Conservation (phyloP, 179 eudicot genomes). For the Nepenthes alata region DNA sequence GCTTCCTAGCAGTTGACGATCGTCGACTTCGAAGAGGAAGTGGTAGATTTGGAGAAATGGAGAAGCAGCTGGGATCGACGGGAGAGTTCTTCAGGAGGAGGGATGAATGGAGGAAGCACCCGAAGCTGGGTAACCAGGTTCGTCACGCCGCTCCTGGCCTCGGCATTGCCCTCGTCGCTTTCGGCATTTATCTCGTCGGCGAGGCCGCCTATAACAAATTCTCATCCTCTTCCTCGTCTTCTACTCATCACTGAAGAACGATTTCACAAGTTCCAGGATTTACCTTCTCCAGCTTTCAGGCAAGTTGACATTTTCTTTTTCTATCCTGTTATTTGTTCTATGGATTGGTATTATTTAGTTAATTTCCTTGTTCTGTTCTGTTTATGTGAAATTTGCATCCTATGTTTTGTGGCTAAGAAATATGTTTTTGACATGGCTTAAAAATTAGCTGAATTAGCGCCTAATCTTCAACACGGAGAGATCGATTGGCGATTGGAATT, state of each 20-base stretch:
- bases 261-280: not conserved
- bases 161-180: constrained; percentile 73
- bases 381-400: no score
- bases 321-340: no score
- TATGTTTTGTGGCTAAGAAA: no score
- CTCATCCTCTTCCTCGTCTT: constrained; percentile 27
- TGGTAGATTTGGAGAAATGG: constrained; percentile 20
- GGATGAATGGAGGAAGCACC: constrained; percentile 94
- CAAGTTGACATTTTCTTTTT: not conserved
- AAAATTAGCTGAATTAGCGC: no score
- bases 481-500: no score
- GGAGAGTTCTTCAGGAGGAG: constrained; percentile 96
- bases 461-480: no score
- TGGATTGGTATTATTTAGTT: no score
- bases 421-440: no score
- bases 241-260: constrained; percentile 13
- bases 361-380: no score
- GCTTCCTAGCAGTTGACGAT: not conserved
- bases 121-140: constrained; percentile 67
- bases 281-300: not conserved
- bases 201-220: constrained; percentile 59
- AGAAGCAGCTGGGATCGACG: constrained; percentile 61
- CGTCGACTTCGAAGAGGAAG: not conserved
- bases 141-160: constrained; percentile 85
- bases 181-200: constrained; percentile 63